Conservation (phyloP, 495 filamentous ascomycete genomes). For the Aspergillus ostianus region DNA sequence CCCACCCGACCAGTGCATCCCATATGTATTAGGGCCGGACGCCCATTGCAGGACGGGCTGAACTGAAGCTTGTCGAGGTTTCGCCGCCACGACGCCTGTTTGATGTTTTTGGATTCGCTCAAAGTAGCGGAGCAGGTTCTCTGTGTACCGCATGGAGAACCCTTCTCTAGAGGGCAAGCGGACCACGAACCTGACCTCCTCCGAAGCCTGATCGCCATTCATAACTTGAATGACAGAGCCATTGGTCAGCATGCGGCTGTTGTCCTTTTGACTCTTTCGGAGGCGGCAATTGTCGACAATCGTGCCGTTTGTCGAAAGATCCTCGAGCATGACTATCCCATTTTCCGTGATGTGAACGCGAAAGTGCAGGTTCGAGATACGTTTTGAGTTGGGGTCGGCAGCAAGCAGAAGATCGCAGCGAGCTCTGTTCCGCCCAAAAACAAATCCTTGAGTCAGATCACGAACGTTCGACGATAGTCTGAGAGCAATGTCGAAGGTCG, state of each 20-base stretch:
- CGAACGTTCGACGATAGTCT: slow-evolving; percentile 71
- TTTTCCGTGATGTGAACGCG: slow-evolving; percentile 80
- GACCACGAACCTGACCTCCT: slow-evolving; percentile 75
- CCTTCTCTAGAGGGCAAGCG: slow-evolving; percentile 74
- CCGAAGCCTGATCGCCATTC: slow-evolving; percentile 43
- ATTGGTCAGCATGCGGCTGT: slow-evolving; percentile 63
- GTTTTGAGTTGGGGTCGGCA: slow-evolving; percentile 49
- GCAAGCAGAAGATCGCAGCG: slow-evolving; percentile 72
- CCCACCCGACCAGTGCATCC: slow-evolving; percentile 78
- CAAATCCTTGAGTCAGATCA: slow-evolving; percentile 65
- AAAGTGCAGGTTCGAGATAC: slow-evolving; percentile 88
- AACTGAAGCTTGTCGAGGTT: slow-evolving; percentile 25
- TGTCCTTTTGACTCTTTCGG: slow-evolving; percentile 43
- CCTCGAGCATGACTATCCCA: slow-evolving; percentile 84
- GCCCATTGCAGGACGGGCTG: slow-evolving; percentile 35
- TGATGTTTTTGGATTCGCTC: slow-evolving; percentile 30
- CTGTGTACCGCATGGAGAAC: slow-evolving; percentile 53
- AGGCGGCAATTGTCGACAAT: slow-evolving; percentile 70
- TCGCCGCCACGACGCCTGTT: slow-evolving; percentile 23
- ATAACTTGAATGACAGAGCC: slow-evolving; percentile 73
- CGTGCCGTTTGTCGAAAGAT: slow-evolving; percentile 90
- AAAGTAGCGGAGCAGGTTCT: slow-evolving; percentile 58
- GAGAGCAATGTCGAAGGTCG: slow-evolving; percentile 68
- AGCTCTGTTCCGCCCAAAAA: slow-evolving; percentile 73
- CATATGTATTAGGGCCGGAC: slow-evolving; percentile 39